phyloP scores from a whole-genome alignment of 2,329 filamentous ascomycete species.

The Diaporthe ilicicola region DNA sequence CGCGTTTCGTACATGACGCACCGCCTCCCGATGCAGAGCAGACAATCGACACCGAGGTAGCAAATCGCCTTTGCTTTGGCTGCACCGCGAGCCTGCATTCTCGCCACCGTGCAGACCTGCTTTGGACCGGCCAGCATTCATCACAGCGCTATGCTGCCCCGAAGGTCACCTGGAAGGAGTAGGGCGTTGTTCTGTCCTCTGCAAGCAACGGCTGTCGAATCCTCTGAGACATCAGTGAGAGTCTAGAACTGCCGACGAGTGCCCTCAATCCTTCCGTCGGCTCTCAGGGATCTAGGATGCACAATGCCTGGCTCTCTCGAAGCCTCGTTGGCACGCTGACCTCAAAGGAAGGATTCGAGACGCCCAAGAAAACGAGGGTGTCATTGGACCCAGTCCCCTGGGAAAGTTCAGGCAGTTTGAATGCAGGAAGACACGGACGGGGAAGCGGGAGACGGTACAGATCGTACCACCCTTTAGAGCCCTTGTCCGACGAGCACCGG shows the following conservation, averaged over 20 bases:
- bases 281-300: slow-evolving; percentile 20
- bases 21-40: slow-evolving; percentile 6
- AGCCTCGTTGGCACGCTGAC: slow-evolving; percentile 6
- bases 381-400: slow-evolving; percentile 29
- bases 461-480: slow-evolving; percentile 26
- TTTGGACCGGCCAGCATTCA: not conserved
- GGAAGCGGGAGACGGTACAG: slow-evolving; percentile 28
- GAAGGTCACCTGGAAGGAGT: not conserved
- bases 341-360: slow-evolving; percentile 18
- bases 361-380: slow-evolving; percentile 2
- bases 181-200: not conserved
- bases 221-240: not conserved
- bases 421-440: slow-evolving; percentile 25
- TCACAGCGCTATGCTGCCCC: not conserved
- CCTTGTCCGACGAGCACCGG: slow-evolving; percentile 22
- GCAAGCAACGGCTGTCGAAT: not conserved
- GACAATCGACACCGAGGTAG: slow-evolving; percentile 1
- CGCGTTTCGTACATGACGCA: slow-evolving; percentile 19
- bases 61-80: not conserved
- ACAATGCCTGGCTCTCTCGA: not conserved
- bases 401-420: slow-evolving; percentile 26
- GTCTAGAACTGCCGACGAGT: slow-evolving; percentile 23
- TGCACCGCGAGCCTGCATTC: not conserved
- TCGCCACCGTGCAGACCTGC: not conserved
- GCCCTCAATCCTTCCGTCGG: slow-evolving; percentile 13